Evolutionary conservation across 78 protist genomes (phyloP).

Genomic region (Dictyostelium brefeldianum): DNA sequence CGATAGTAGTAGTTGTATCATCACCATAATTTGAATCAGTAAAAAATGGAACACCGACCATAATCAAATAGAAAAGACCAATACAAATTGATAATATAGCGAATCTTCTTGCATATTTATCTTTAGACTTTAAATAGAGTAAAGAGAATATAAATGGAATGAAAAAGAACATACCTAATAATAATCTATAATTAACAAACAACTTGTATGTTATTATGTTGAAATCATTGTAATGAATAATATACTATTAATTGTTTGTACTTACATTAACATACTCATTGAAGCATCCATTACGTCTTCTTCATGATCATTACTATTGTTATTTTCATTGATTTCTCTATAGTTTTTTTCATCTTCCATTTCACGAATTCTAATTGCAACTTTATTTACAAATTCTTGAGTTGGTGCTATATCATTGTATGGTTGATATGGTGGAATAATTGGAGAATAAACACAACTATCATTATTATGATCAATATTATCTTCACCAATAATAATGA

Average conservation of each 20-base stretch:
- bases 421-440: not conserved
- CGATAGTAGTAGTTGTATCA: not conserved
- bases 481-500: not conserved
- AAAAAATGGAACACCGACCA: not conserved
- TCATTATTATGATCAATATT: not conserved
- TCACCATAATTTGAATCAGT: not conserved
- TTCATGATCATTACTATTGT: not conserved
- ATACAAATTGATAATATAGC: not conserved
- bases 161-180: constrained; percentile 17
- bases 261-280: constrained; percentile 8
- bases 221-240: no score
- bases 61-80: not conserved
- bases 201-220: no score
- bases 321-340: not conserved
- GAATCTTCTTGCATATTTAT: constrained; percentile 24
- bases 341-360: not conserved
- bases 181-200: not conserved
- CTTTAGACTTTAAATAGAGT: constrained; percentile 4
- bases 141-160: not conserved
- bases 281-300: not conserved
- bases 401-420: constrained; percentile 8
- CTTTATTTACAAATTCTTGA: constrained; percentile 1
- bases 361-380: not conserved
- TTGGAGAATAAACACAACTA: not conserved
- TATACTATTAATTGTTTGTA: no score